Evolutionary conservation across 2,329 filamentous ascomycete species (phyloP).

Genomic region (Fusarium sp.): DNA sequence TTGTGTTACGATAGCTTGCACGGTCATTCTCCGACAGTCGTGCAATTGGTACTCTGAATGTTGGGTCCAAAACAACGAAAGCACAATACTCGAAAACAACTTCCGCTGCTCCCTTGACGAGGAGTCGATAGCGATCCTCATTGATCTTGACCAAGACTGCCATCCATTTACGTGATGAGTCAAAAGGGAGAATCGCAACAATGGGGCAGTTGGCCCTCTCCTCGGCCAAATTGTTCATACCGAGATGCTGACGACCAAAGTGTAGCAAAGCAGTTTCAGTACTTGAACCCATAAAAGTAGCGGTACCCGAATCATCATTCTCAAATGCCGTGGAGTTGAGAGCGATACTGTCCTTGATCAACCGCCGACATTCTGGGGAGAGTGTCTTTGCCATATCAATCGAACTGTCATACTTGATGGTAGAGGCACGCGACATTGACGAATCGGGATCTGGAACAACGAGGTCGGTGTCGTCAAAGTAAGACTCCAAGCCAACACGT

Average conservation of each 20-base stretch:
- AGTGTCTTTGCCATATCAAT: constrained; percentile 44
- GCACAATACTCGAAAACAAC: constrained; percentile 60
- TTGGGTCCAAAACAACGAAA: constrained; percentile 57
- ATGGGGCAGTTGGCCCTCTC: constrained; percentile 58
- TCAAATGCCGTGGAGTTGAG: constrained; percentile 66
- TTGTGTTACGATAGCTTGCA: constrained; percentile 46
- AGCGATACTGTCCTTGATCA: constrained; percentile 53
- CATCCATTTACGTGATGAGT: constrained; percentile 66
- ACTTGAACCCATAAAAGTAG: constrained; percentile 62
- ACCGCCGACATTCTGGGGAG: constrained; percentile 46
- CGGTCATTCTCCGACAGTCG: constrained; percentile 47
- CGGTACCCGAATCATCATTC: constrained; percentile 48
- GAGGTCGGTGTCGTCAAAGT: constrained; percentile 50
- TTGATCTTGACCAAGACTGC: constrained; percentile 60
- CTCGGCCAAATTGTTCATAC: constrained; percentile 55
- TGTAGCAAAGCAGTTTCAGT: constrained; percentile 64
- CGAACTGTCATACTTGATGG: constrained; percentile 42
- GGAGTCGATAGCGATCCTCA: constrained; percentile 57
- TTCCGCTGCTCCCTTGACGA: constrained; percentile 68
- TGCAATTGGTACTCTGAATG: constrained; percentile 40
- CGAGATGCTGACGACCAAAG: constrained; percentile 60
- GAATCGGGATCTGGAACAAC: constrained; percentile 27
- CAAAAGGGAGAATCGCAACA: constrained; percentile 62
- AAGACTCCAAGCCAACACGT: constrained; percentile 56
- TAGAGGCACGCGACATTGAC: constrained; percentile 34